Evolutionary conservation across 768 basidiomycete species (phyloP), one percentile per base, ranked within the genome.

Genomic region (Phallus indusiatus): DNA sequence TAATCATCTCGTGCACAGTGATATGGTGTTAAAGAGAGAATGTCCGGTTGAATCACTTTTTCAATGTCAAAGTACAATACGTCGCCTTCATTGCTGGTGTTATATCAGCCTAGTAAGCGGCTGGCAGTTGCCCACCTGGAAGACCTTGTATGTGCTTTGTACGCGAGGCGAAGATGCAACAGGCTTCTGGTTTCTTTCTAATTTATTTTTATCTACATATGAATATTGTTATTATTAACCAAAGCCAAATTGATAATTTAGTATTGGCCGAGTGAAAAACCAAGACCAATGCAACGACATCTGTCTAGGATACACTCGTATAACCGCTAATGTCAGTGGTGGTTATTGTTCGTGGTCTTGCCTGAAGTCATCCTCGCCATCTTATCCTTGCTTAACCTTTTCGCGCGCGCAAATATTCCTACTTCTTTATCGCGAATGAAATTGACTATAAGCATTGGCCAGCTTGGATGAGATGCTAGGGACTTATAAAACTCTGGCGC

Each of bases 1-100:
- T 96, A 99, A 74, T 99, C 95, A 67, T 99, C 95, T 51, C 96
- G 79, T 0, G 96, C 96, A 66, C 94, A 97, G 33, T 94, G 85
- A 72, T 99, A 98, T 0, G 96, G 96, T 52, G 85, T 84, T 14
- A 99, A 76, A 0, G 90, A 74, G 52, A 96, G 86, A 66, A 99
- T 94, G 68, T 98, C 98, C 1, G 91, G 87, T n/a, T 94, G 81
- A 64, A 97, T 88, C 56, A 90, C 87, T 35, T 75, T 71, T 72
- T 90, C 85, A 60, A 98, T 84, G 65, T 83, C 76, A 67, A 96
- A 98, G 72, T 96, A 94, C 1, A 92, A 36, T 78, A 76, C 17
- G 73, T 66, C 9, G 79, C 73, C 16, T 67, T 64, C 0, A 67
- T 63, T 8, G 4, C 12, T 10, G 42, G 2, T 42, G 42, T 42